phyloP scores from a whole-genome alignment of 2,329 filamentous ascomycete genomes.

The Rasamsonia emersonii region DNA sequence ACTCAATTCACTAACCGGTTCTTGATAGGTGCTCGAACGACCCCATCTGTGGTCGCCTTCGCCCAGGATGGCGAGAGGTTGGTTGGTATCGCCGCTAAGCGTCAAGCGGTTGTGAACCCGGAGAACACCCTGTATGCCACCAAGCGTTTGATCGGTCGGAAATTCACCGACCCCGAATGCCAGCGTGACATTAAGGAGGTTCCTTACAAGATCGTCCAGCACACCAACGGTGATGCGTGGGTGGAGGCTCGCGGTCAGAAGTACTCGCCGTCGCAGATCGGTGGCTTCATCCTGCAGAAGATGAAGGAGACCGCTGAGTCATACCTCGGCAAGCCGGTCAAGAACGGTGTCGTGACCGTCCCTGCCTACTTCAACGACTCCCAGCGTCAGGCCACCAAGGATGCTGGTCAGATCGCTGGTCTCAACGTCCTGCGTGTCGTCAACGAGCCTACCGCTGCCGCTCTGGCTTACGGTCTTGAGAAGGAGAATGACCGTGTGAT shows the following conservation, averaged over 20 bases:
- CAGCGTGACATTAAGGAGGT: slow-evolving; percentile 97
- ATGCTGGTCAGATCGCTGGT: slow-evolving; percentile 91
- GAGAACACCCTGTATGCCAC: slow-evolving; percentile 98
- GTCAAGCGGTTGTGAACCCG: slow-evolving; percentile 95
- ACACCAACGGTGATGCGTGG: slow-evolving; percentile 95
- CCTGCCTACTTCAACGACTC: slow-evolving; percentile 99
- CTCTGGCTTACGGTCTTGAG: slow-evolving; percentile 90
- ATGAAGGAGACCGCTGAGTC: slow-evolving; percentile 99
- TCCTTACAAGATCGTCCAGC: slow-evolving; percentile 96
- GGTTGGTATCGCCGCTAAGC: slow-evolving; percentile 95
- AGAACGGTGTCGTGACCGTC: slow-evolving; percentile 95
- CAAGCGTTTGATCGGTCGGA: slow-evolving; percentile 96
- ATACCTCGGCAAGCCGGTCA: slow-evolving; percentile 80
- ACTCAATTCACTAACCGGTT: slow-evolving; percentile 11
- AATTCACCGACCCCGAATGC: slow-evolving; percentile 88
- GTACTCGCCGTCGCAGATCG: slow-evolving; percentile 97
- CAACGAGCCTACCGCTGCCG: slow-evolving; percentile 94
- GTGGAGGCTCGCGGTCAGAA: slow-evolving; percentile 86
- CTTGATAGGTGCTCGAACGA: slow-evolving; percentile 68
- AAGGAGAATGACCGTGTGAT: slow-evolving; percentile 86
- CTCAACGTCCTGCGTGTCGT: slow-evolving; percentile 96
- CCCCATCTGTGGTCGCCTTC: slow-evolving; percentile 91
- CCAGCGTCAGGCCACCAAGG: slow-evolving; percentile 96
- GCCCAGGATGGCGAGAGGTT: slow-evolving; percentile 91
- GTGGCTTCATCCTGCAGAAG: slow-evolving; percentile 93